phyloP scores from a whole-genome alignment of 192 early-diverging fungal species.

The Funneliformis geosporum region DNA sequence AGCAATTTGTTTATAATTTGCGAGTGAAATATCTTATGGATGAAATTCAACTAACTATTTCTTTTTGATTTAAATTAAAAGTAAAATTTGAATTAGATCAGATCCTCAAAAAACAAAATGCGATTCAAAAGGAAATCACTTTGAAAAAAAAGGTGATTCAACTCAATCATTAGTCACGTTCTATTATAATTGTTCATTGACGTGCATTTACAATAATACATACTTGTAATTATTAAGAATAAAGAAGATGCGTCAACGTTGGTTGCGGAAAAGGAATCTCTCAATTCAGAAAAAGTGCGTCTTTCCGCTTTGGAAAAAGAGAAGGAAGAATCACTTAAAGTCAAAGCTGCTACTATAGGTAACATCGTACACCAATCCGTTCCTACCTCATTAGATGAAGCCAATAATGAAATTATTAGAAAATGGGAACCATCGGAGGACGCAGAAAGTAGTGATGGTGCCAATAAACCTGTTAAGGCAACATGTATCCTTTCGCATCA shows the following conservation, averaged over 20 bases:
- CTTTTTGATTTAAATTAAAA: conserved; percentile 34
- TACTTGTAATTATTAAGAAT: conserved; percentile 34
- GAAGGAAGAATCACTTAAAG: conserved; percentile 65
- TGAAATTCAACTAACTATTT: background rate
- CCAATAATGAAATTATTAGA: conserved; percentile 32
- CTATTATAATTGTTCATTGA: background rate
- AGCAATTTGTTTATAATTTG: background rate
- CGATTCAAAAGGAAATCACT: conserved; percentile 88
- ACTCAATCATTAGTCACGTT: background rate
- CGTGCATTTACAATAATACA: background rate
- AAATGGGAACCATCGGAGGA: conserved; percentile 16
- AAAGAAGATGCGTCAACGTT: conserved; percentile 82
- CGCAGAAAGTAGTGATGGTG: background rate
- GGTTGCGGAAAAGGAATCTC: conserved; percentile 71
- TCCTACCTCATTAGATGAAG: conserved; percentile 82
- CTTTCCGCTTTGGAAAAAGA: conserved; percentile 74
- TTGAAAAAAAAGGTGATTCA: conserved; percentile 76
- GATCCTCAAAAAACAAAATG: conserved; percentile 89
- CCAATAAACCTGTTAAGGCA: conserved; percentile 52
- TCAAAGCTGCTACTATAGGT: conserved; percentile 73
- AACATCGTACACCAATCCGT: conserved; percentile 96
- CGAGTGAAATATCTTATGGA: background rate
- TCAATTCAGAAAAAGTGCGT: conserved; percentile 70
- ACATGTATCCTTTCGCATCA: conserved; percentile 80
- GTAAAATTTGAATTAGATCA: conserved; percentile 86